These are phyloP conservation scores for Crataegus laevigata DNA, from an alignment of 306 rosid genomes.

Conservation along the genomic window DNA sequence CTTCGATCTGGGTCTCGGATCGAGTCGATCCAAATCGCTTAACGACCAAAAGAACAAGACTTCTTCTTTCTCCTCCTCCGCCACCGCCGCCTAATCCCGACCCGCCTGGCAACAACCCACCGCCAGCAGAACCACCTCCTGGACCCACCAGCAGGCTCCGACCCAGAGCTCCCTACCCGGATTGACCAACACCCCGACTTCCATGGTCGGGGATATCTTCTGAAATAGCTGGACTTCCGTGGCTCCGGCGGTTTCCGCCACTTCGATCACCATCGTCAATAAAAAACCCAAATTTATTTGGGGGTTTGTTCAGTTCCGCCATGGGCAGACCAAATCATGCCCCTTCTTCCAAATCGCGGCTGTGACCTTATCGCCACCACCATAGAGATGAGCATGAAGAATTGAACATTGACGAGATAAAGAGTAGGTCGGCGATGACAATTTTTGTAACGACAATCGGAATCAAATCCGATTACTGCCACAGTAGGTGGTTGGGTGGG, in stretches of 20 bases:
- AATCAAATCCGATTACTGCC: too few relatives aligned
- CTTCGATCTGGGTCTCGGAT: conserved; percentile 82
- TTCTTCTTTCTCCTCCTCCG: conserved; percentile 19
- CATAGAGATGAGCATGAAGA: too few relatives aligned
- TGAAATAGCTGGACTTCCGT: conserved; percentile 82
- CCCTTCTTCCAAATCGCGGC: too few relatives aligned
- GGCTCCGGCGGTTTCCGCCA: conserved; percentile 26
- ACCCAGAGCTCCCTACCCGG: conserved; percentile 28
- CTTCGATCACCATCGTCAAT: conserved; percentile 41
- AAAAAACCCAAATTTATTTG: conserved; percentile 87
- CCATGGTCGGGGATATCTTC: conserved; percentile 90
- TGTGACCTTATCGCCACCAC: too few relatives aligned
- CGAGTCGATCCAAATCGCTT: conserved; percentile 67
- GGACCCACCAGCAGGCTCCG: conserved; percentile 82
- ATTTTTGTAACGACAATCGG: too few relatives aligned
- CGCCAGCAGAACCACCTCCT: conserved; percentile 59
- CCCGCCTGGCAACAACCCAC: conserved; percentile 69
- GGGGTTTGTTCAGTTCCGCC: conserved; percentile 79
- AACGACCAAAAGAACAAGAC: conserved; percentile 70
- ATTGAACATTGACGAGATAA: too few relatives aligned
- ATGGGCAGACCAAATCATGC: too few relatives aligned
- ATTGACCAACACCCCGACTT: conserved; percentile 38
- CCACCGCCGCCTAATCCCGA: conserved; percentile 31
- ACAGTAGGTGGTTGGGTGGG: too few relatives aligned
- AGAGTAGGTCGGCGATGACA: too few relatives aligned